Evolutionary conservation across 805 yeast species (phyloP).

Genomic region (Zygoascus bituminiphila): DNA sequence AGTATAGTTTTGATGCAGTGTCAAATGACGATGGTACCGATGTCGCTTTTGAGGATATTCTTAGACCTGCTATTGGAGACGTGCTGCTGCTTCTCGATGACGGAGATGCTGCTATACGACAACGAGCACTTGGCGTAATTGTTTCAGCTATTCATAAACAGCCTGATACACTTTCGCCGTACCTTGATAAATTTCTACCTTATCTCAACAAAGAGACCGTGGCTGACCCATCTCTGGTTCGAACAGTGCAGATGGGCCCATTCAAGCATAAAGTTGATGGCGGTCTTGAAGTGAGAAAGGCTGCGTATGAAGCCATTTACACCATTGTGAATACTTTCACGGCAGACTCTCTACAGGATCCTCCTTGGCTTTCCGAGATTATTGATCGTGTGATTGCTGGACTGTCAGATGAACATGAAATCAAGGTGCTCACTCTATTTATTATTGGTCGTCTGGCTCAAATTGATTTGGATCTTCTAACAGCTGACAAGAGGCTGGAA

Average conservation of each 20-base stretch:
- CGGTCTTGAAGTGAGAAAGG: conserved; percentile 64
- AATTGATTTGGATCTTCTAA: conserved; percentile 24
- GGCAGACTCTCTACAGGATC: conserved; percentile 14
- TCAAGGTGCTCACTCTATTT: conserved; percentile 46
- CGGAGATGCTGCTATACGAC: conserved; percentile 44
- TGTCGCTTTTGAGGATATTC: conserved; percentile 15
- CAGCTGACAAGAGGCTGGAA: conserved; percentile 14
- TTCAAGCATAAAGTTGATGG: conserved; percentile 76
- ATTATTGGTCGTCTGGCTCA: conserved; percentile 35
- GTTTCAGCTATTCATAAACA: conserved; percentile 52
- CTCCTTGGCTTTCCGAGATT: conserved; percentile 25
- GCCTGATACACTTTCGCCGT: conserved; percentile 39
- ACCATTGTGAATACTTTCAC: conserved; percentile 35
- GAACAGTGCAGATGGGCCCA: conserved; percentile 74
- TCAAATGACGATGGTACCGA: conserved; percentile 11
- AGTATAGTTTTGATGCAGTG: conserved; percentile 30
- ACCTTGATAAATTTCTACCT: conserved; percentile 42
- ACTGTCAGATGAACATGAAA: conserved; percentile 52
- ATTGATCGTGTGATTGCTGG: conserved; percentile 42
- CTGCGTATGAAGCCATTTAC: conserved; percentile 61
- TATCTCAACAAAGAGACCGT: conserved; percentile 45
- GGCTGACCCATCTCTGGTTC: conserved; percentile 49
- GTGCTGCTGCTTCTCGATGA: conserved; percentile 28
- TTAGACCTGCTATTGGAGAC: conserved; percentile 22
- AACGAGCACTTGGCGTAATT: conserved; percentile 50